These are phyloP conservation scores for Pseudopithomyces maydicus DNA, from an alignment of 2,329 filamentous ascomycete genomes.

Conservation along the genomic window DNA sequence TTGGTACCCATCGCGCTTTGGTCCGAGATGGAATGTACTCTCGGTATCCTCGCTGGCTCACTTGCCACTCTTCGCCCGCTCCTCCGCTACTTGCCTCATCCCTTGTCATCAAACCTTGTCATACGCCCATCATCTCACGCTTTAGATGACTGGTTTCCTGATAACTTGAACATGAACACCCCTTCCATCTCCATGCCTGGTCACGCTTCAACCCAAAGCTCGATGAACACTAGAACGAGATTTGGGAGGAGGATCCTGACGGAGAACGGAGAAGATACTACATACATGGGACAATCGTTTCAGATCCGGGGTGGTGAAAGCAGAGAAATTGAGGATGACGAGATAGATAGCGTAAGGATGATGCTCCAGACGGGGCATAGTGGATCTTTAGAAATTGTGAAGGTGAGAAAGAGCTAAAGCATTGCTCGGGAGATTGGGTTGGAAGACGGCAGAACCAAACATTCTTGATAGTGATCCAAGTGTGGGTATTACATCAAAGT, in stretches of 20 bases:
- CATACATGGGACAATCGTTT: not conserved
- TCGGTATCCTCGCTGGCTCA: slow-evolving; percentile 52
- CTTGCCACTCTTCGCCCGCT: slow-evolving; percentile 49
- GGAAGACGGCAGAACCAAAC: not conserved
- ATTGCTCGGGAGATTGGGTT: not conserved
- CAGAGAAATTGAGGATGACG: not conserved
- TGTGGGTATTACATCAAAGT: too few relatives aligned
- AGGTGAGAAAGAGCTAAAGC: not conserved
- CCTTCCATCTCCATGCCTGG: not conserved
- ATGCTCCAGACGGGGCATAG: not conserved
- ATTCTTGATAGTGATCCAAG: too few relatives aligned
- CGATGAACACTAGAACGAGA: not conserved
- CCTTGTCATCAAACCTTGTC: not conserved
- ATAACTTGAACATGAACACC: not conserved
- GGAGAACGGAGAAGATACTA: not conserved
- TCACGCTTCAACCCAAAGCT: not conserved
- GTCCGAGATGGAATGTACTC: slow-evolving; percentile 51
- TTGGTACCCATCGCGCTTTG: slow-evolving; percentile 48
- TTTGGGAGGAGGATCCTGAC: not conserved
- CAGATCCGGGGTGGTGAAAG: not conserved
- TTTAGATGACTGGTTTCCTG: not conserved
- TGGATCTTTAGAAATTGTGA: not conserved
- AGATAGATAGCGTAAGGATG: not conserved
- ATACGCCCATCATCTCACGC: not conserved
- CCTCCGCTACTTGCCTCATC: slow-evolving; percentile 18